phyloP scores from a whole-genome alignment of 495 filamentous ascomycete genomes.

The Jackrogersella minutella region DNA sequence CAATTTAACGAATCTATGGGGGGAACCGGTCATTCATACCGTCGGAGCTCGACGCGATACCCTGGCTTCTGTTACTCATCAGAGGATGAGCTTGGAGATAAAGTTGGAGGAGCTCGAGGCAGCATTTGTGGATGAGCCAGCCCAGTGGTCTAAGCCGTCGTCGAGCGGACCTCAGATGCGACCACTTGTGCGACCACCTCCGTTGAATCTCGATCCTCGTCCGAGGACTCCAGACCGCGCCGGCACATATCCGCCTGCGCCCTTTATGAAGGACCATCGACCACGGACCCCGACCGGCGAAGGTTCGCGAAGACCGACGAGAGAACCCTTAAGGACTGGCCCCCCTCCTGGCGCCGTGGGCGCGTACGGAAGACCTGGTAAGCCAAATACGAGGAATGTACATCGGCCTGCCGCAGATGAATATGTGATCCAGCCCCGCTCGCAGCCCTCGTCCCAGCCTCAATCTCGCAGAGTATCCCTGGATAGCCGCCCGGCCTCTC shows the following conservation, averaged over 20 bases:
- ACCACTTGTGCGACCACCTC: constrained; percentile 35
- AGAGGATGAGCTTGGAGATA: constrained; percentile 54
- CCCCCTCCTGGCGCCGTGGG: constrained; percentile 30
- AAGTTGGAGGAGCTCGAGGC: constrained; percentile 55
- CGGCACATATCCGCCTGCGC: constrained; percentile 31
- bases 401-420: constrained; percentile 27
- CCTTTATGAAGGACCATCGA: constrained; percentile 18
- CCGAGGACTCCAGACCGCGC: constrained; percentile 31
- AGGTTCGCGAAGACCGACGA: constrained; percentile 12
- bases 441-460: constrained; percentile 4
- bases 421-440: constrained; percentile 19
- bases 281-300: constrained; percentile 30
- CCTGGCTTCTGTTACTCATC: constrained; percentile 42
- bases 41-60: constrained; percentile 56
- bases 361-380: constrained; percentile 10
- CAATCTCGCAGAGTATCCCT: constrained; percentile 24
- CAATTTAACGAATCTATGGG: constrained; percentile 19
- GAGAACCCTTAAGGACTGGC: constrained; percentile 19
- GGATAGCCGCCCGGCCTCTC: constrained; percentile 37
- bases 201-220: constrained; percentile 33
- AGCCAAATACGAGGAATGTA: constrained; percentile 25
- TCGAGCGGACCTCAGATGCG: constrained; percentile 20
- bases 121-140: constrained; percentile 1
- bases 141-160: constrained; percentile 27
- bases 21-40: constrained; percentile 50